Base-by-base conservation (phyloP, 331 rosid species). In the Cucumis variabilis region DNA sequence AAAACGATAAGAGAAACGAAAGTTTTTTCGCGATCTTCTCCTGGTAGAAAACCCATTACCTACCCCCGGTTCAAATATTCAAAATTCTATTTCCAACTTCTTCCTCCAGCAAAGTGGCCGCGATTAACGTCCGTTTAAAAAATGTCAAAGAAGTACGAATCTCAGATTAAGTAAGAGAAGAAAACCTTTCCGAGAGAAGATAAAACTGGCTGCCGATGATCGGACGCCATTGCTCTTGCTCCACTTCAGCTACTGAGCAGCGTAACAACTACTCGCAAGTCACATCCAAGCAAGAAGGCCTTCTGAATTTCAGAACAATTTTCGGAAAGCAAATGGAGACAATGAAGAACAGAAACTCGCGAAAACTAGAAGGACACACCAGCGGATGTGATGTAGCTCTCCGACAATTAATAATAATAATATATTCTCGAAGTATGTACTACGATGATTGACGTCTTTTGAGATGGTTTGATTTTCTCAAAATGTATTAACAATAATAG, bases 201-300 rank as follows among this genome's bases (percentile, higher is more conserved):
- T 21, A 63, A 77, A 25, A 88, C 1, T 7, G 50, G 91, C 77
- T 72, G 93, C 86, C 91, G 93, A n/a, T 87, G 90, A 86, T 92
- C 95, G 23, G 94, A 87, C n/a, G 94, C 93, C 98, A 96, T 94
- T 72, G 81, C 10, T 20, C 75, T 94, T 76, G 81, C 10, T 20
- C 75, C 24, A 24, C 62, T n/a, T 68, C 86, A 37, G 84, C 84
- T 51, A 30, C 84, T 9, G 19, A 53, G 4, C 25, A 27, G 68
- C n/a, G 25, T 17, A 19, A 9, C 15, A n/a, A 13, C 2, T 13
- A 48, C 37, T 77, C 82, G 21, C 21, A 74, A 72, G 16, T 75
- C 82, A 12, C 55, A 76, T 82, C 51, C 55, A 76, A 55, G n/a
- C 4, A 9, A 78, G 60, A 58, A 33, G 7, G 11, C 9, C 9